A percentile compares a stretch with the other conserved stretches of the same genome.
These are phyloP conservation scores for Lignosus rhinocerotis DNA, from an alignment of 1,284 basidiomycete genomes.

Conservation along the genomic window DNA sequence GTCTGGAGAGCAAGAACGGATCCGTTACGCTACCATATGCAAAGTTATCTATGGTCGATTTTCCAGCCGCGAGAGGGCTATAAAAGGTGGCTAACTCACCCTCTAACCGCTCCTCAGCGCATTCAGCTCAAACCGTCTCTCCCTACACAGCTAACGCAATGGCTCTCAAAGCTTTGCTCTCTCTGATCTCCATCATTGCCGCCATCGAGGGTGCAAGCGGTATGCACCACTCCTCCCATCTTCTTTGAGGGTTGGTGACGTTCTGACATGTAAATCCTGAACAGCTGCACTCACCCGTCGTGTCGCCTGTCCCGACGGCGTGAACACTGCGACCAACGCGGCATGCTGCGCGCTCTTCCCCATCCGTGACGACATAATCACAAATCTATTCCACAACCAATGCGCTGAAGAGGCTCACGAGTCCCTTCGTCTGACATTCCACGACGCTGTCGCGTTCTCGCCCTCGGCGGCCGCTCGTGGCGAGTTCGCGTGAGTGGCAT, in stretches of 20 bases:
- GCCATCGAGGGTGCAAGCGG: conserved; percentile 2
- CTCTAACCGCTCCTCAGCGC: background rate
- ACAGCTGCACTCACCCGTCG: conserved; percentile 19
- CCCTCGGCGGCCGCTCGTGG: background rate
- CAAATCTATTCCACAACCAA: conserved; percentile 2
- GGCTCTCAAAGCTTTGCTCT: conserved; percentile 5
- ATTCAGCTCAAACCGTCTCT: background rate
- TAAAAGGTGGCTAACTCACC: background rate
- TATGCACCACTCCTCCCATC: background rate
- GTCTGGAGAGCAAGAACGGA: background rate
- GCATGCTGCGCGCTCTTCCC: conserved; percentile 6
- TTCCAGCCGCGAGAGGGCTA: background rate
- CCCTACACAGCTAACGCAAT: background rate
- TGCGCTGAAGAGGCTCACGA: conserved; percentile 3
- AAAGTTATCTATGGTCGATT: background rate
- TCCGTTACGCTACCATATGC: background rate
- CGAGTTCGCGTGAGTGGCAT: conserved; percentile 6
- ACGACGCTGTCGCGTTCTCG: conserved; percentile 19
- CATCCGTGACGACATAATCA: conserved; percentile 2
- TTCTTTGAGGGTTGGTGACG: background rate
- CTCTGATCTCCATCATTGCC: conserved; percentile 2
- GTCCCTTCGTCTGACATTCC: conserved; percentile 3
- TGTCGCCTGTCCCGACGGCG: conserved; percentile 1
- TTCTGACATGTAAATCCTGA: background rate
- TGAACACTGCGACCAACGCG: conserved; percentile 3